Percentiles rank a stretch among this genome's conserved stretches.
These are phyloP conservation scores for Graphium sp. DNA, from an alignment of 2,329 filamentous ascomycete species.

Conservation along the genomic window DNA sequence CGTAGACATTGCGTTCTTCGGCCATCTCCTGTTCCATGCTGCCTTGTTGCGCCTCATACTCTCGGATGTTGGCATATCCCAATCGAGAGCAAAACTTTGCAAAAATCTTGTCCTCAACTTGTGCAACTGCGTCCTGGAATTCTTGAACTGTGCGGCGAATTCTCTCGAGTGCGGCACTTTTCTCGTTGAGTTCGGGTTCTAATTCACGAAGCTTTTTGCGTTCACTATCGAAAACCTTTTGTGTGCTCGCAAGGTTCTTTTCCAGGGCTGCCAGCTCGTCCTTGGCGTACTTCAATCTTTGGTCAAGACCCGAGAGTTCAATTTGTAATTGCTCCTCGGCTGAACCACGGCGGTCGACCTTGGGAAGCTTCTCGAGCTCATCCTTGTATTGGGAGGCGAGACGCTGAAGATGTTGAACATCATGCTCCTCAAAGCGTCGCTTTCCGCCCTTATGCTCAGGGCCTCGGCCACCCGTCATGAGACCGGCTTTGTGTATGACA, in stretches of 20 bases:
- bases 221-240: conserved; percentile 60
- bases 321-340: conserved; percentile 70
- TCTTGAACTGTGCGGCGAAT: conserved; percentile 31
- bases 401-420: conserved; percentile 70
- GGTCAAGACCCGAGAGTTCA: conserved; percentile 65
- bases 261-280: conserved; percentile 65
- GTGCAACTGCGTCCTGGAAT: conserved; percentile 47
- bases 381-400: conserved; percentile 59
- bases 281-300: conserved; percentile 52
- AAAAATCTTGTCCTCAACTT: conserved; percentile 82
- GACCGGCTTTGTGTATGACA: conserved; percentile 87
- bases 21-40: conserved; percentile 80
- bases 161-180: conserved; percentile 49
- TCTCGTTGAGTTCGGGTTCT: conserved; percentile 61
- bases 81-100: conserved; percentile 69
- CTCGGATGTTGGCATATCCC: conserved; percentile 76
- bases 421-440: conserved; percentile 75
- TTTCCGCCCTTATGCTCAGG: conserved; percentile 58
- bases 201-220: conserved; percentile 59
- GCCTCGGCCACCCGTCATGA: conserved; percentile 90
- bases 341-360: conserved; percentile 54
- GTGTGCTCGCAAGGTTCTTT: conserved; percentile 71
- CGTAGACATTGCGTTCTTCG: conserved; percentile 75
- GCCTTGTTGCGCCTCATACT: conserved; percentile 87
- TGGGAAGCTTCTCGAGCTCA: conserved; percentile 67